phyloP scores from a whole-genome alignment of 2,329 filamentous ascomycete genomes.

The Xylariaceae sp. region DNA sequence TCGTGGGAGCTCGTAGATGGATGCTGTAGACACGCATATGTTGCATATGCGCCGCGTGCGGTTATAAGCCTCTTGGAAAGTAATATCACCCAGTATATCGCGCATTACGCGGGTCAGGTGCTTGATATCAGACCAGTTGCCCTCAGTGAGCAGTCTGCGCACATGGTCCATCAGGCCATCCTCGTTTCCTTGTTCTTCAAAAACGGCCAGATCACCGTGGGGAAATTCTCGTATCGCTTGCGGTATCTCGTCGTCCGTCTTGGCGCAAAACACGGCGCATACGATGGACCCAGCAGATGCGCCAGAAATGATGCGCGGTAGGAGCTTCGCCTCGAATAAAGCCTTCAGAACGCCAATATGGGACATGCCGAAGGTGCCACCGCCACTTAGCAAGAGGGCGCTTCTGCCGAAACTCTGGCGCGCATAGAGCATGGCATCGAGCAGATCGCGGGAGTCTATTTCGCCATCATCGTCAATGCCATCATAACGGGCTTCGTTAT shows the following conservation, averaged over 20 bases:
- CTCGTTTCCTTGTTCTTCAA: slow-evolving; percentile 55
- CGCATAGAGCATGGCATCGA: slow-evolving; percentile 66
- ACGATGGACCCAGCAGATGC: slow-evolving; percentile 86
- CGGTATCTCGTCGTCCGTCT: slow-evolving; percentile 73
- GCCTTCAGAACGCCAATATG: slow-evolving; percentile 84
- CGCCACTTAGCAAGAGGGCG: slow-evolving; percentile 76
- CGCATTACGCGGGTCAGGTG: slow-evolving; percentile 79
- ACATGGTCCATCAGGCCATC: slow-evolving; percentile 65
- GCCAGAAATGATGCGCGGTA: slow-evolving; percentile 82
- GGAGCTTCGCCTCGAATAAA: slow-evolving; percentile 65
- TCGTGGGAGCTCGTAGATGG: slow-evolving; percentile 78
- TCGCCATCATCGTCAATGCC: slow-evolving; percentile 29
- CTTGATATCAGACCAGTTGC: slow-evolving; percentile 77
- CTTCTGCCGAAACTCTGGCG: slow-evolving; percentile 81
- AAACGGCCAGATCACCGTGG: slow-evolving; percentile 75
- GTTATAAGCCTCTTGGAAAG: slow-evolving; percentile 93
- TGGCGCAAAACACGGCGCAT: slow-evolving; percentile 70
- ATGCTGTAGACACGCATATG: slow-evolving; percentile 85
- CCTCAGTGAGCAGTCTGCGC: slow-evolving; percentile 70
- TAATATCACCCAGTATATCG: slow-evolving; percentile 76
- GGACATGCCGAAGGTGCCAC: slow-evolving; percentile 86
- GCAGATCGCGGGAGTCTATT: slow-evolving; percentile 52
- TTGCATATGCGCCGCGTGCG: slow-evolving; percentile 88
- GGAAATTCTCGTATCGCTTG: slow-evolving; percentile 64
- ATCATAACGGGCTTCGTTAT: not conserved